Evolutionary conservation across 257 asterid genomes (phyloP).

Genomic region (Nicotiana noctiflora): DNA sequence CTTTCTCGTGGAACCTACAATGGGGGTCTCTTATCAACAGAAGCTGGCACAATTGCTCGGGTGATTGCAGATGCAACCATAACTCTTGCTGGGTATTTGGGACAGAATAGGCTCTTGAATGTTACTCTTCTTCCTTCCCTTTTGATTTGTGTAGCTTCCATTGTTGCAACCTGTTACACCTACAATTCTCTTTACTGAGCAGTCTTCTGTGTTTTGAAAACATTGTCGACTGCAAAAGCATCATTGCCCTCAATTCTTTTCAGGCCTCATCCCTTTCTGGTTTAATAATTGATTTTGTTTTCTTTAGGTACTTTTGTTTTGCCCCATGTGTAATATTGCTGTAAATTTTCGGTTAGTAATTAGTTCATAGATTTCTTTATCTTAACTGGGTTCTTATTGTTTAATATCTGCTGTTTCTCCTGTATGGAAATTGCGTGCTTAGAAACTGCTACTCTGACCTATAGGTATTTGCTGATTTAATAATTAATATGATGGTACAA

Average conservation of each 20-base stretch:
- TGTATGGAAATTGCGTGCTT: not conserved
- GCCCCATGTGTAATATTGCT: not conserved
- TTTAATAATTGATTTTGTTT: not conserved
- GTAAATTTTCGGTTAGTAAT: not conserved
- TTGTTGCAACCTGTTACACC: constrained; percentile 78
- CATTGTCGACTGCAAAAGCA: not conserved
- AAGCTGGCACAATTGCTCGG: constrained; percentile 88
- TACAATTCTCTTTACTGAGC: constrained; percentile 69
- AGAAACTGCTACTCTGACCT: not conserved
- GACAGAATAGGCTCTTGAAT: constrained; percentile 61
- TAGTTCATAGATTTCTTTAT: not conserved
- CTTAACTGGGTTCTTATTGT: not conserved
- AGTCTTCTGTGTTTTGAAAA: not conserved
- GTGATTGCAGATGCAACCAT: constrained; percentile 89
- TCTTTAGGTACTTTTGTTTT: not conserved
- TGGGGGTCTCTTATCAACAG: constrained; percentile 86
- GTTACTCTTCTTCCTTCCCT: constrained; percentile 77
- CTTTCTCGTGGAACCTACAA: constrained; percentile 94
- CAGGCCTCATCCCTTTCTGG: not conserved
- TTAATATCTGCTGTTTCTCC: not conserved
- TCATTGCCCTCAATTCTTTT: constrained; percentile 19
- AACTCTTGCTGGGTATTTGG: constrained; percentile 76
- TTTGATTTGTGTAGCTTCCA: constrained; percentile 61
- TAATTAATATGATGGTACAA: not conserved
- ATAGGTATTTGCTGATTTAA: not conserved